Evolutionary conservation across 768 basidiomycete species (phyloP).

Genomic region (Suillus sp.): DNA sequence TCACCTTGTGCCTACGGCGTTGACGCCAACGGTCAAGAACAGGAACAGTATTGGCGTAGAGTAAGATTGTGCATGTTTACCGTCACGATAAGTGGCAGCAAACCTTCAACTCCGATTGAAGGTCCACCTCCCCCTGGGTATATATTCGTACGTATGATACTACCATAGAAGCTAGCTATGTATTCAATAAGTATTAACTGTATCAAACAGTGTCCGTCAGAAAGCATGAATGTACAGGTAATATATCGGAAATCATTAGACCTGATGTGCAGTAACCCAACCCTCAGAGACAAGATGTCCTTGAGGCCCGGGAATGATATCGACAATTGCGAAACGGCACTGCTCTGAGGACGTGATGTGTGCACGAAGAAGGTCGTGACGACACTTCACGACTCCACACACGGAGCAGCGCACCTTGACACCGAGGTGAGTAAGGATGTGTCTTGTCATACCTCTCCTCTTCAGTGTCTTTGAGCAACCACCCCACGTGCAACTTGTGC

Average conservation of each 20-base stretch:
- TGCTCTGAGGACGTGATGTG: neutral
- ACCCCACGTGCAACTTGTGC: conserved; percentile 4
- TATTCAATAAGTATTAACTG: neutral
- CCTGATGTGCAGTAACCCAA: neutral
- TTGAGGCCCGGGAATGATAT: neutral
- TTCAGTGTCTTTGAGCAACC: conserved; percentile 4
- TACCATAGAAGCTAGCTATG: neutral
- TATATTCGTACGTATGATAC: neutral
- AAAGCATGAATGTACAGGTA: too few species aligned
- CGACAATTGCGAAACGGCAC: neutral
- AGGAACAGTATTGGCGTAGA: too few species aligned
- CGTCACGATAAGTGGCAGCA: neutral
- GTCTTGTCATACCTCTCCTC: conserved; percentile 7
- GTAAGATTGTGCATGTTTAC: neutral
- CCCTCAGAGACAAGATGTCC: neutral
- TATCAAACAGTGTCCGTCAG: neutral
- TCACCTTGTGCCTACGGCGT: neutral
- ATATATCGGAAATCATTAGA: neutral
- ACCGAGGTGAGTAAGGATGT: conserved; percentile 12
- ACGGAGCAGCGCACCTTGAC: conserved; percentile 7
- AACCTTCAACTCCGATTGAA: neutral
- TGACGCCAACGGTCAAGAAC: neutral
- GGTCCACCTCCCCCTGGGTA: neutral
- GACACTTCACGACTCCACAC: neutral
- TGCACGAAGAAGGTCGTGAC: neutral